phyloP scores from a whole-genome alignment of 1,284 basidiomycete species.

The Hymenochaete sp. region DNA sequence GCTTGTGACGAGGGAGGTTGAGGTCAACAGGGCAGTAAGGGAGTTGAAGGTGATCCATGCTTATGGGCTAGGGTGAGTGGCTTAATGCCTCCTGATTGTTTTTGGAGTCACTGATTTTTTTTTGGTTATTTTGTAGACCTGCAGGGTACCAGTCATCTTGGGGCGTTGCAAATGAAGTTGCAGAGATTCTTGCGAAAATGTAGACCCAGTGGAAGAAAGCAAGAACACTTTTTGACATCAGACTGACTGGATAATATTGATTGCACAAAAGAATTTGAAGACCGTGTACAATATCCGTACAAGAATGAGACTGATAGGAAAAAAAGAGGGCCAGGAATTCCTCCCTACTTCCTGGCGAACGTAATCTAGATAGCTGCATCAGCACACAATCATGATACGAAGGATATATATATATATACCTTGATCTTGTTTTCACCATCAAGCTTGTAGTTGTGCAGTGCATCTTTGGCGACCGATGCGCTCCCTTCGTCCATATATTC shows the following conservation, averaged over 20 bases:
- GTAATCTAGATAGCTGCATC: constrained; percentile 37
- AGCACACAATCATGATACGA: background rate
- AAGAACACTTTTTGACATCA: no score
- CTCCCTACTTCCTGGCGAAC: constrained; percentile 46
- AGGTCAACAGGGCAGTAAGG: constrained; percentile 32
- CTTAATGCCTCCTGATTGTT: background rate
- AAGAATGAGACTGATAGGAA: constrained; percentile 2
- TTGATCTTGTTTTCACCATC: constrained; percentile 97
- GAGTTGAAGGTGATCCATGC: constrained; percentile 56
- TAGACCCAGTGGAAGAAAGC: no score
- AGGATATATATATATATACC: constrained; percentile 34
- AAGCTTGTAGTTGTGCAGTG: constrained; percentile 92
- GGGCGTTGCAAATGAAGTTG: constrained; percentile 29
- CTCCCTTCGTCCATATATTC: constrained; percentile 87
- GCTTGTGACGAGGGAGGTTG: constrained; percentile 25
- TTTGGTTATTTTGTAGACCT: constrained; percentile 16
- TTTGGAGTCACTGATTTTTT: background rate
- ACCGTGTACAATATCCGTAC: constrained; percentile 14
- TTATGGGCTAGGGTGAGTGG: constrained; percentile 43
- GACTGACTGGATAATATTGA: background rate
- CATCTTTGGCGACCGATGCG: constrained; percentile 87
- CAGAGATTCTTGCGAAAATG: constrained; percentile 19
- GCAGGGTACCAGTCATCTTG: constrained; percentile 28
- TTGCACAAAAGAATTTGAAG: background rate
- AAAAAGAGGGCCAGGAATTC: constrained; percentile 3